A percentile compares a stretch with the other conserved stretches of the same genome.
Evolutionary conservation across 1,284 basidiomycete species (phyloP).

Genomic region (Trichosporon ovoides): DNA sequence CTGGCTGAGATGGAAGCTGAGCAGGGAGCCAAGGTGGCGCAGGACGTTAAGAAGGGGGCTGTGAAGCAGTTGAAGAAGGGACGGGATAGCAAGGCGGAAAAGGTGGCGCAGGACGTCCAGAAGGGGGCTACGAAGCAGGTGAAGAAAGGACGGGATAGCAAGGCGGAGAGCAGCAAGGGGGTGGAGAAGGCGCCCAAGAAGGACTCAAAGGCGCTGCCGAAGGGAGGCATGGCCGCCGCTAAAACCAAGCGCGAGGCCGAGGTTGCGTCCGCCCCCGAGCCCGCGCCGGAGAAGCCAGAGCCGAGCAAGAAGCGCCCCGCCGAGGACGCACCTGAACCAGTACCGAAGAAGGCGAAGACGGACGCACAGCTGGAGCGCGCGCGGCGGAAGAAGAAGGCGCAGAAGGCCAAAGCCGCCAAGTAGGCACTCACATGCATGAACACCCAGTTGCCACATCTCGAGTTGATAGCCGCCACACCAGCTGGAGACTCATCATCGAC

Average conservation of each 20-base stretch:
- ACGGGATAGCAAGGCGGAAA: neutral
- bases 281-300: neutral
- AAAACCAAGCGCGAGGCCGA: neutral
- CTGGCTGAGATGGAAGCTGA: neutral
- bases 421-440: neutral
- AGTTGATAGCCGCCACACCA: neutral
- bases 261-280: neutral
- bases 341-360: conserved; percentile 22
- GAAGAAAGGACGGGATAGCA: conserved; percentile 6
- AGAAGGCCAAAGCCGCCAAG: conserved; percentile 23
- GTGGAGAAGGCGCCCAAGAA: conserved; percentile 29
- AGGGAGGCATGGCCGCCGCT: neutral
- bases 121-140: conserved; percentile 1
- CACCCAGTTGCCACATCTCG: neutral
- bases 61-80: neutral
- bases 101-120: neutral
- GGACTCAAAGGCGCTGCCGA: conserved; percentile 32
- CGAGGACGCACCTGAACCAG: neutral
- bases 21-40: conserved; percentile 3
- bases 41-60: conserved; percentile 1
- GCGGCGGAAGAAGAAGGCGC: conserved; percentile 39
- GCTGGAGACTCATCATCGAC: too few species aligned
- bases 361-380: conserved; percentile 36
- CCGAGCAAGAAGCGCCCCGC: neutral
- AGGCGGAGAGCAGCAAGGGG: conserved; percentile 19